Base-by-base conservation (phyloP, 2,329 filamentous ascomycete species). In the Tolypocladium ovalisporum region DNA sequence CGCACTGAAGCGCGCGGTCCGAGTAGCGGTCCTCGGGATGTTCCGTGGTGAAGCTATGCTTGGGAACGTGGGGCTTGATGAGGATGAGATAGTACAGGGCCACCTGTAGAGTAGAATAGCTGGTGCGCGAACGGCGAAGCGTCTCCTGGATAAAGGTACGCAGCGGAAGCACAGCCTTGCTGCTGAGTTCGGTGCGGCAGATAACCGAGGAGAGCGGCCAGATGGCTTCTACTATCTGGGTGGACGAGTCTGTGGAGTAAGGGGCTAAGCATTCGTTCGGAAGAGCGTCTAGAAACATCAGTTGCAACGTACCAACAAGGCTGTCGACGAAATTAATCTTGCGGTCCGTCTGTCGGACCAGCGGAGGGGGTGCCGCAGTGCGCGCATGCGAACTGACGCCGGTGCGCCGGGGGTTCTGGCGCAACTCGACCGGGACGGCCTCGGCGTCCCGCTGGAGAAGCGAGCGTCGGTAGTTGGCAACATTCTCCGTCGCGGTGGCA, bases 61-160 rank as follows among this genome's bases (percentile, higher is more conserved):
- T 85, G 17, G 91, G 92, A 56, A 99, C 85, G 73, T 91, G 89
- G 27, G 89, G 84, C 76, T 95, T 96, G 72, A 99, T 92, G 65
- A 97, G 81, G 67, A 99, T 87, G 67, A 99, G 77, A 71, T 99
- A 99, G 73, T 97, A 99, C 61, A 99, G 79, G 32, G 94, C 93
- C 60, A 99, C 94, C 75, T 97, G 94, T 56, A 99, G 78, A 35
- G 94, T 99, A 59, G 93, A 97, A 76, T 97, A 99, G 76, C 92
- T 97, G 49, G 94, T 96, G 67, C 93, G 87, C 60, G 94, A 99
- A 66, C 94, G 86, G 65, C 92, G 89, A 63, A 99, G 80, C 24
- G 94, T 97, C 79, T 97, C 94, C 74, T 97, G 92, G 66, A 99
- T 97, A 71, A 97, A 99, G 56, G 88, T 96, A 64, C 92, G 89